A percentile compares a stretch with the other conserved stretches of the same genome.
phyloP scores from a whole-genome alignment of 306 rosid species.

The Mucuna pruriens region DNA sequence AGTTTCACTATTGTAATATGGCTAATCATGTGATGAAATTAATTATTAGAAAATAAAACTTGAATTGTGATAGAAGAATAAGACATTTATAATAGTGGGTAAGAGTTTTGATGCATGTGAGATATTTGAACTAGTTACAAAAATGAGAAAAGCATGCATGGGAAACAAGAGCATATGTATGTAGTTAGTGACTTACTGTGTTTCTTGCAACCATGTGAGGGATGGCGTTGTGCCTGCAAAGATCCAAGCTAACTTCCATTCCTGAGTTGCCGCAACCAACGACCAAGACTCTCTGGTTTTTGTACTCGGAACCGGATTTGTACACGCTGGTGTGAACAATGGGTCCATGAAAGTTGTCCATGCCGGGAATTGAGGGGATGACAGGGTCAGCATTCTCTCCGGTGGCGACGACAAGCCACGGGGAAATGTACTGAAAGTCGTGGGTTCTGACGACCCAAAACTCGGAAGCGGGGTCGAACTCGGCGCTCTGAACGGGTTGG shows the following conservation, averaged over 20 bases:
- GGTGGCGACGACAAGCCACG: constrained; percentile 75
- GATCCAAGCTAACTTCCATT: constrained; percentile 93
- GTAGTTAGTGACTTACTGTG: constrained; percentile 46
- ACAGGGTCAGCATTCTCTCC: constrained; percentile 89
- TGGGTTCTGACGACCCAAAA: constrained; percentile 64
- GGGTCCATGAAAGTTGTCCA: constrained; percentile 50
- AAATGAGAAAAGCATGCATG: too few species aligned
- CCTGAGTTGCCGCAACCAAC: constrained; percentile 92
- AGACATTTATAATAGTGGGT: too few species aligned
- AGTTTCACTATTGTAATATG: too few species aligned
- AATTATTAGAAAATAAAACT: too few species aligned
- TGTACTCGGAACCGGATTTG: constrained; percentile 59
- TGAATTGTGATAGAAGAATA: too few species aligned
- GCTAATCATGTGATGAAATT: too few species aligned
- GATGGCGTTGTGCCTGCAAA: constrained; percentile 65
- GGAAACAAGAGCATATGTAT: too few species aligned
- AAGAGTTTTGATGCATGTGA: too few species aligned
- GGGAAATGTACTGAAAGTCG: constrained; percentile 56
- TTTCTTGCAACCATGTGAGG: constrained; percentile 81
- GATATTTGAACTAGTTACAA: too few species aligned
- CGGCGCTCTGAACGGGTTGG: constrained; percentile 56
- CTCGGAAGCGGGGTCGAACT: constrained; percentile 42
- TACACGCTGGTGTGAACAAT: constrained; percentile 63
- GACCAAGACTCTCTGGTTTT: constrained; percentile 65
- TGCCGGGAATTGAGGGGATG: constrained; percentile 59